Percentiles rank a stretch among this genome's conserved stretches.
Evolutionary conservation across 148 eudicot genomes (phyloP).

Genomic region (Arbutus unedo): DNA sequence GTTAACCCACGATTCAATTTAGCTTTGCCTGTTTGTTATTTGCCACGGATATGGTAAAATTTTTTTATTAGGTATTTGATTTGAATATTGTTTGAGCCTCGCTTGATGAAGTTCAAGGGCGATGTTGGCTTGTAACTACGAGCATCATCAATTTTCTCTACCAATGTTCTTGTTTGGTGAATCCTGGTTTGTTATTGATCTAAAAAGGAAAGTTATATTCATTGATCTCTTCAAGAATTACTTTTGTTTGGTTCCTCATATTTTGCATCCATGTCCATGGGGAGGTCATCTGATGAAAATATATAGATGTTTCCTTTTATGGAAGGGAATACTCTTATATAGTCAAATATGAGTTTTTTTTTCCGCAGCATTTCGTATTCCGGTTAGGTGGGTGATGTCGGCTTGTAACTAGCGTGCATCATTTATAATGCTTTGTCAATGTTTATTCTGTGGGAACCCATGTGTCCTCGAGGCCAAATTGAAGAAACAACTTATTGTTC

Average conservation of each 20-base stretch:
- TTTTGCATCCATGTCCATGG: not conserved
- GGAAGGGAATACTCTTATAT: not conserved
- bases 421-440: not conserved
- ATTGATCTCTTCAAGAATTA: not conserved
- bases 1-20: not conserved
- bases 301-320: not conserved
- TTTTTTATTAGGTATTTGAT: not conserved
- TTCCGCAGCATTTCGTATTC: not conserved
- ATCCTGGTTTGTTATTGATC: not conserved
- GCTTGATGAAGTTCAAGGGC: not conserved
- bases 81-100: not conserved
- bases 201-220: not conserved
- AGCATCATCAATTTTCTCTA: not conserved
- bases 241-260: not conserved
- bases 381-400: not conserved
- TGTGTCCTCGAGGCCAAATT: constrained; percentile 4
- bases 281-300: not conserved
- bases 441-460: not conserved
- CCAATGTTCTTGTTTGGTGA: not conserved
- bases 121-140: not conserved
- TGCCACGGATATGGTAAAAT: not conserved
- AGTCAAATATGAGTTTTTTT: not conserved
- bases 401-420: not conserved
- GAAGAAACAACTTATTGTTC: not conserved
- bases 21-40: not conserved